Percentiles rank a stretch among this genome's conserved stretches.
phyloP scores from a whole-genome alignment of 129 eudicot species.

The Erigeron canadensis region DNA sequence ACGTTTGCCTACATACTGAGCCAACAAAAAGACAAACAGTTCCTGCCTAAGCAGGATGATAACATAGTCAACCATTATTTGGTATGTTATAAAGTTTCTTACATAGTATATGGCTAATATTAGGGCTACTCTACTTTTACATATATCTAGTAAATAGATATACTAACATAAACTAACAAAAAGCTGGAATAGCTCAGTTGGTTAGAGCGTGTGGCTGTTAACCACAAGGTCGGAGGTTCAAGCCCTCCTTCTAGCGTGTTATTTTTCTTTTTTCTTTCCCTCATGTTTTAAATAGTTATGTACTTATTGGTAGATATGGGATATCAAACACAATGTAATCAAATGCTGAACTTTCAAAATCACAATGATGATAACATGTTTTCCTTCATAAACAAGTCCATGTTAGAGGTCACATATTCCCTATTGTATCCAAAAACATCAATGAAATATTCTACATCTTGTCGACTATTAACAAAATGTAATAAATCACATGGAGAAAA shows the following conservation, averaged over 20 bases:
- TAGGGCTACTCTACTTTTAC: too few relatives aligned
- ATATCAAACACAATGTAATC: slow-evolving; percentile 2
- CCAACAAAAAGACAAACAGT: too few relatives aligned
- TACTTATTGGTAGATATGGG: neutral
- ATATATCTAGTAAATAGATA: too few relatives aligned
- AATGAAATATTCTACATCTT: slow-evolving; percentile 8
- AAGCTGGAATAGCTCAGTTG: slow-evolving; percentile 99
- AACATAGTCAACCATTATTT: too few relatives aligned
- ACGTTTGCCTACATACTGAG: too few relatives aligned
- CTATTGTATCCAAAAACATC: neutral
- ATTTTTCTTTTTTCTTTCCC: neutral
- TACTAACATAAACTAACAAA: too few relatives aligned
- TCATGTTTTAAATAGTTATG: neutral
- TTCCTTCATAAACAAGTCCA: slow-evolving; percentile 7
- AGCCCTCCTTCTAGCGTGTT: slow-evolving; percentile 95
- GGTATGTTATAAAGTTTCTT: too few relatives aligned
- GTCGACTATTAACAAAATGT: slow-evolving; percentile 8
- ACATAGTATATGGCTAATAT: too few relatives aligned
- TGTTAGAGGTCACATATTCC: slow-evolving; percentile 11
- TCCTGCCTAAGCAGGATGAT: too few relatives aligned
- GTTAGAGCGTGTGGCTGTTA: slow-evolving; percentile 99
- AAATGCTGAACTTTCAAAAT: neutral
- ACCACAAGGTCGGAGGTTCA: slow-evolving; percentile 99
- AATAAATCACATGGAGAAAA: slow-evolving; percentile 26
- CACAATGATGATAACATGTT: neutral